Conservation (phyloP, 371 early-diverging fungal species). For the Haplosporangium sp. region DNA sequence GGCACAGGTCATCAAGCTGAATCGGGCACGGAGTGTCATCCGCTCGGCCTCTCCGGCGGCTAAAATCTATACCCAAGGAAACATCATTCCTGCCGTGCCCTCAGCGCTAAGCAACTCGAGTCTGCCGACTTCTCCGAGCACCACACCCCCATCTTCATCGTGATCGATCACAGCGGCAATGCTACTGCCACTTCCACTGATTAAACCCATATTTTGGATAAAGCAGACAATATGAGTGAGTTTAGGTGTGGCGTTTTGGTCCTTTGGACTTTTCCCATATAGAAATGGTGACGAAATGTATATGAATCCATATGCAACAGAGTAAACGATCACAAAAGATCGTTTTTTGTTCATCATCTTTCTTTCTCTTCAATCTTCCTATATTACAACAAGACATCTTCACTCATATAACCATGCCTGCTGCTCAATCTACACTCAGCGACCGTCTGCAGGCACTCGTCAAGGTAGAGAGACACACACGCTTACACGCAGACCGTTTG, state of each 20-base stretch:
- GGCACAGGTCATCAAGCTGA: slow-evolving; percentile 43
- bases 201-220: no score
- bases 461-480: slow-evolving; percentile 30
- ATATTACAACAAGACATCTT: no score
- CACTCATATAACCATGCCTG: slow-evolving; percentile 14
- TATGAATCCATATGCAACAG: no score
- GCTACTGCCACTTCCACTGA: no score
- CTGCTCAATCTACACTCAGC: slow-evolving; percentile 29
- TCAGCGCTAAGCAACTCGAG: slow-evolving; percentile 1
- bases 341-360: no score
- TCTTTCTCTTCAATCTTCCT: no score
- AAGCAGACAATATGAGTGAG: no score
- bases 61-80: slow-evolving; percentile 48
- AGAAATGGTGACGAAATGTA: no score
- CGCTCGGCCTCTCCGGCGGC: slow-evolving; percentile 39
- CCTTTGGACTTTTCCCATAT: no score
- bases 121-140: slow-evolving; percentile 10
- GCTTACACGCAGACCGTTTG: neutral
- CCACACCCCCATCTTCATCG: neutral
- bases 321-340: no score
- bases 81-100: slow-evolving; percentile 37
- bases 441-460: slow-evolving; percentile 48
- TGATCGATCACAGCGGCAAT: neutral
- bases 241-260: no score
- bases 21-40: slow-evolving; percentile 40